A percentile compares a stretch with the other conserved stretches of the same genome.
Evolutionary conservation across 768 basidiomycete genomes (phyloP).

Genomic region (Tulasnella sp.): DNA sequence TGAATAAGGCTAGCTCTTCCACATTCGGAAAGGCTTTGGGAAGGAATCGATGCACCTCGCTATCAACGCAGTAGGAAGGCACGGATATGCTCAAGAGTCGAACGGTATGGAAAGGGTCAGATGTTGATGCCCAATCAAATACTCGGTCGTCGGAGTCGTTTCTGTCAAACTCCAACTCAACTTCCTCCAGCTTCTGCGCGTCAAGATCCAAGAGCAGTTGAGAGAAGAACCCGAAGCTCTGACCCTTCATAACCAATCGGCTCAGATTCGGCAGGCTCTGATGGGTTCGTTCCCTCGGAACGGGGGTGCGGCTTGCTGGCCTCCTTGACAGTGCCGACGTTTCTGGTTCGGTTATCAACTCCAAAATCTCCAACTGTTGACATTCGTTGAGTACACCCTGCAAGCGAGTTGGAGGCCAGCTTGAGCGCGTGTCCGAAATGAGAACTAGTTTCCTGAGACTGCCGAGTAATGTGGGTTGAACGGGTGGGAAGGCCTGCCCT

Average conservation of each 20-base stretch:
- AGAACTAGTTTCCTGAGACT: background rate
- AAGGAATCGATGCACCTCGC: background rate
- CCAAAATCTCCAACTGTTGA: background rate
- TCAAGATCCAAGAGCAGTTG: background rate
- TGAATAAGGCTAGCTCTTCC: background rate
- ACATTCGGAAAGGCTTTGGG: background rate
- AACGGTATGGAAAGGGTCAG: background rate
- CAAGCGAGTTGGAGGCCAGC: background rate
- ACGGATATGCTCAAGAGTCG: background rate
- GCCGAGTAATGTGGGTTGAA: background rate
- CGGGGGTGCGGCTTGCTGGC: background rate
- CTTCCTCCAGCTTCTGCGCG: background rate
- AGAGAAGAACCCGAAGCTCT: background rate
- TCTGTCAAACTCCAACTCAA: background rate
- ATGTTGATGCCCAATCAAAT: background rate
- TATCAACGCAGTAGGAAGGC: background rate
- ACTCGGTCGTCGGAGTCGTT: background rate
- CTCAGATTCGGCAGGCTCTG: background rate
- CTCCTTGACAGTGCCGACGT: background rate
- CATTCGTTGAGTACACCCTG: background rate
- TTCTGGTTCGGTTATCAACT: background rate
- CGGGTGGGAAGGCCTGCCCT: background rate
- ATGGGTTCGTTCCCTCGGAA: background rate
- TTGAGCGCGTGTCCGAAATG: background rate
- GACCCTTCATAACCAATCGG: background rate